Conservation (phyloP, 495 filamentous ascomycete genomes). For the Jackrogersella minutella region DNA sequence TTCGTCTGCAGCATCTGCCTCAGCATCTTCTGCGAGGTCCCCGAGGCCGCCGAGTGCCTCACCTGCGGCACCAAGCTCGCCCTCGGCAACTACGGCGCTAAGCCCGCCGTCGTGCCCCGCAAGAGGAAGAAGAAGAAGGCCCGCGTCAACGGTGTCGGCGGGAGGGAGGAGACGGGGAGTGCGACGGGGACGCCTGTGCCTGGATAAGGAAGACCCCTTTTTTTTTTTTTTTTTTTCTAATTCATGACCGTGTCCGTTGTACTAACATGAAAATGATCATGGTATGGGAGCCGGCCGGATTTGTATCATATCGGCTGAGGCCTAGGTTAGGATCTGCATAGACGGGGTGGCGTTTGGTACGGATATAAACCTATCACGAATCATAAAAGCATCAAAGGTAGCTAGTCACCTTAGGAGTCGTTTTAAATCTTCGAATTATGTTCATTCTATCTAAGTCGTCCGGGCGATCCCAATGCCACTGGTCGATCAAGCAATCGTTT, state of each 20-base stretch:
- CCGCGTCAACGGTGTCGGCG: conserved; percentile 44
- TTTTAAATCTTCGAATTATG: conserved; percentile 22
- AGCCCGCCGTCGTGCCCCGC: conserved; percentile 75
- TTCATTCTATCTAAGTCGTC: conserved; percentile 26
- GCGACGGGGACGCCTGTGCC: conserved; percentile 50
- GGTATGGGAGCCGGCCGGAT: not conserved
- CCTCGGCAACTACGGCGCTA: conserved; percentile 74
- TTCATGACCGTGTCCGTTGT: not conserved
- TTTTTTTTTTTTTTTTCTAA: no score
- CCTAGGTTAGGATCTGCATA: conserved; percentile 11
- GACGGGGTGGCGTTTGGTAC: conserved; percentile 3
- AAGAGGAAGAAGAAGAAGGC: conserved; percentile 76
- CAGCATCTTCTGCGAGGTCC: conserved; percentile 69
- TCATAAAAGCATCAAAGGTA: conserved; percentile 10
- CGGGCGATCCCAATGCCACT: not conserved
- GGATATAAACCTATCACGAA: conserved; percentile 13
- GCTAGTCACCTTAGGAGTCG: not conserved
- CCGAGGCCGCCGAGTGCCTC: conserved; percentile 71
- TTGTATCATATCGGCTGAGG: conserved; percentile 10
- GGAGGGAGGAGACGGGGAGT: conserved; percentile 53
- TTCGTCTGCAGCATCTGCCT: conserved; percentile 96
- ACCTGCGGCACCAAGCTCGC: conserved; percentile 90
- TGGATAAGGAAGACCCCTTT: not conserved
- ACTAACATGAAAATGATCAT: not conserved
- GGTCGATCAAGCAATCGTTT: not conserved